These are phyloP conservation scores for Daldinia eschscholtzii DNA, from an alignment of 2,329 filamentous ascomycete species.

Conservation along the genomic window DNA sequence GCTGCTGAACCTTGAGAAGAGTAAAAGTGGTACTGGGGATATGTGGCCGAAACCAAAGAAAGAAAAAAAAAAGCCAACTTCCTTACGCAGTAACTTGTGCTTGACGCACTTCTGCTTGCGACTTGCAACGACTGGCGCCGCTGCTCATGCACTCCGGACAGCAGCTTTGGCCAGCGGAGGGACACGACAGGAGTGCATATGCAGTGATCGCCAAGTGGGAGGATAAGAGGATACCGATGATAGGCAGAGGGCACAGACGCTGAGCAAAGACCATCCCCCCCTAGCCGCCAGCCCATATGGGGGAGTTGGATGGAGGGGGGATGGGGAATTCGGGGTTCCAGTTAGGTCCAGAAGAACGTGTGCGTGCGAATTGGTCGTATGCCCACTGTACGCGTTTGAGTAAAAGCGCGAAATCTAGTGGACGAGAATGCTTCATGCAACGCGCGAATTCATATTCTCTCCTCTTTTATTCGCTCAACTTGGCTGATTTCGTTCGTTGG, in stretches of 20 bases:
- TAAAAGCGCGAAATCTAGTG: slow-evolving; percentile 49
- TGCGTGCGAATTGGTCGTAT: slow-evolving; percentile 34
- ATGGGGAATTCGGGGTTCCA: slow-evolving; percentile 16
- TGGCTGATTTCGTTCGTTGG: slow-evolving; percentile 30
- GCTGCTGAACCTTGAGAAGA: slow-evolving; percentile 14
- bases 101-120: slow-evolving; percentile 37
- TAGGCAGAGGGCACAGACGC: slow-evolving; percentile 34
- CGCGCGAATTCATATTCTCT: slow-evolving; percentile 40
- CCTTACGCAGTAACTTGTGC: slow-evolving; percentile 1
- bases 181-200: slow-evolving; percentile 56
- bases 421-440: slow-evolving; percentile 44
- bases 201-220: slow-evolving; percentile 53
- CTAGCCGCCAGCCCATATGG: slow-evolving; percentile 38
- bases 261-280: slow-evolving; percentile 24
- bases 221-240: slow-evolving; percentile 38
- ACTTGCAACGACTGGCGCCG: slow-evolving; percentile 27
- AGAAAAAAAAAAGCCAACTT: slow-evolving; percentile 27
- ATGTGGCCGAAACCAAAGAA: slow-evolving; percentile 21
- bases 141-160: slow-evolving; percentile 50
- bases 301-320: background rate
- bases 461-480: slow-evolving; percentile 28
- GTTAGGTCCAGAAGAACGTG: slow-evolving; percentile 42
- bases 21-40: slow-evolving; percentile 31
- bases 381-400: slow-evolving; percentile 49
- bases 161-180: slow-evolving; percentile 52